Evolutionary conservation across 1,284 basidiomycete species (phyloP), one percentile per base, ranked within the genome.

Genomic region (Inonotus obliquus): DNA sequence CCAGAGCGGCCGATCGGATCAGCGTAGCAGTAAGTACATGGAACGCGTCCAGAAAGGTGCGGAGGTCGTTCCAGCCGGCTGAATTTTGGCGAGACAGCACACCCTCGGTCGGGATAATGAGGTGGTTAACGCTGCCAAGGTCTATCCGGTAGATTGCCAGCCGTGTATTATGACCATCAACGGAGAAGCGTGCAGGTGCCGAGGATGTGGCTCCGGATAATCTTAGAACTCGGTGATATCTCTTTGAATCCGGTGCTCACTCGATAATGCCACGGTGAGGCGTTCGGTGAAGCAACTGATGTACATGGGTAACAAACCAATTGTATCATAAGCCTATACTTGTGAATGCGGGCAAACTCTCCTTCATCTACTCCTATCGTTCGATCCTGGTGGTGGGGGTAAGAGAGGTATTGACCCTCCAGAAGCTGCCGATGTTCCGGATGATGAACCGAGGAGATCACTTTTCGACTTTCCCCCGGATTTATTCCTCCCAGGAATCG

Each of bases 401-500:
- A 92, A 74, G n/a, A 91, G 76, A 17, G 90, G 89, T 54, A 89
- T 71, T 19, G 74, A 74, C 53, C 75, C 72, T 37, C 76, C 72
- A 41, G 63, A 61, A 17, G 57, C 25, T 19, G 71, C 65, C 39
- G 68, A 65, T 53, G 67, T 61, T 7, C 65, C 66, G 19, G 69
- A 69, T n/a, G 69, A 63, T 10, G 69, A 66, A 54, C 57, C 61
- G n/a, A 82, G 66, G 27, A 79, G 67, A 68, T 69, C 76, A 5
- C 23, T 57, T 19, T 69, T 67, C 45, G 65, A 66, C 55, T 70
- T 62, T 32, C 63, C 64, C 5, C 73, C 65, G 27, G 73, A 65
- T 67, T 75, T 79, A 64, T 73, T 78, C 64, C 82, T 81, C 7
- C 94, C 94, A 7, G 95, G 95, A 62, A 98, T 91, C 55, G 84